Percentiles rank a stretch among this genome's conserved stretches.
These are phyloP conservation scores for Leishmania tarentolae DNA, from an alignment of 208 protist species.

Conservation along the genomic window DNA sequence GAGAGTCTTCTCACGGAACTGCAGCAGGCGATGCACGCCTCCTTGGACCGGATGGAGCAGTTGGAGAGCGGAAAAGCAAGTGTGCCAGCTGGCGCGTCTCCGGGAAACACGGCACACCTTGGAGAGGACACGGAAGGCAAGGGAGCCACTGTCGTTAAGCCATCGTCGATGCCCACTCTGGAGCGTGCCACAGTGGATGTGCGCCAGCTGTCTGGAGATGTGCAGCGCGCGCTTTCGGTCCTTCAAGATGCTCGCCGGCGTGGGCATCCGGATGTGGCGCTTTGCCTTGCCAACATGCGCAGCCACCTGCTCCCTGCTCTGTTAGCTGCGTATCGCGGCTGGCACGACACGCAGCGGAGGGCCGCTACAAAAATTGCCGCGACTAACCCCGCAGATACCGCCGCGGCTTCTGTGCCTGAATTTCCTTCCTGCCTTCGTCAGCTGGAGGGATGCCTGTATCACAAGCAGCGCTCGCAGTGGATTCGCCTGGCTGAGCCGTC, in stretches of 20 bases:
- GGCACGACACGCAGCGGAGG: slow-evolving; percentile 5
- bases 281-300: slow-evolving; percentile 19
- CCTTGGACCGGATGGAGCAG: slow-evolving; percentile 1
- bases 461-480: slow-evolving; percentile 26
- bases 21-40: not conserved
- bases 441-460: slow-evolving; percentile 27
- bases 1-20: slow-evolving; percentile 11
- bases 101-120: not conserved
- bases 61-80: not conserved
- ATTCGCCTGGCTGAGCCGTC: slow-evolving; percentile 60
- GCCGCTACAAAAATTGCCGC: not conserved
- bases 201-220: slow-evolving; percentile 7
- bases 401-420: not conserved
- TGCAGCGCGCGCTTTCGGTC: slow-evolving; percentile 10
- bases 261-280: not conserved
- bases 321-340: slow-evolving; percentile 20
- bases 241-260: slow-evolving; percentile 19
- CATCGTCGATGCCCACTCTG: not conserved
- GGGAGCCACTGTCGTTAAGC: not conserved
- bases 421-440: slow-evolving; percentile 7
- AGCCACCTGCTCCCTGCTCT: slow-evolving; percentile 20
- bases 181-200: not conserved
- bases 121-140: not conserved
- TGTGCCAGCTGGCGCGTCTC: no score
- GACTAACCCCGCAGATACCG: not conserved